Evolutionary conservation across 179 eudicot genomes (phyloP), one percentile per base, ranked within the genome.

Genomic region (Camellia oleifera): DNA sequence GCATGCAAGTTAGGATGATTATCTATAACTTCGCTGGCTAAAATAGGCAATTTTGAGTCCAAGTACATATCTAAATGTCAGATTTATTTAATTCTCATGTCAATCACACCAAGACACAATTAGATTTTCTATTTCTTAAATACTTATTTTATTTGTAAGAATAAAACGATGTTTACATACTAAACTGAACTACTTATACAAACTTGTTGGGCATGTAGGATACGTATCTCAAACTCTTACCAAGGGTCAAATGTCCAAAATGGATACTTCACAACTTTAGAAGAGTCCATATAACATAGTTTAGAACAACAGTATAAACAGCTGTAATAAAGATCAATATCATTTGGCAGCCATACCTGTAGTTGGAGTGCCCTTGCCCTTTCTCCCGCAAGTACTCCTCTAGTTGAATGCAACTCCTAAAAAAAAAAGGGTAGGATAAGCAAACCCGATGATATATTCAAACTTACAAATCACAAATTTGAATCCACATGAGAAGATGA

Each of bases 401-500:
- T 88, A 32, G 98, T 95, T 20, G 97, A 90, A 83, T 93, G 94
- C 81, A 95, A 87, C 85, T 95, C 97, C 98, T 95, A 74, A 7
- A 82, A 66, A 20, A 60, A 73, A 75, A 10, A 10, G 62, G 56
- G 1, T 17, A 74, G 11, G 26, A 62, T 20, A 4, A 23, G 17
- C 20, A 2, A 52, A 52, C 57, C n/a, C 32, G 14, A 20, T 4
- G 76, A 71, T 50, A n/a, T 12, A 32, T 65, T 52, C 26, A 69
- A 60, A 53, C 78, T 15, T 13, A 42, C 26, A 46, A 18, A 11
- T 45, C 15, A 12, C 46, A 45, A 15, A 23, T 12, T 52, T 42
- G 14, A 65, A 32, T 7, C 72, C 4, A 63, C 44, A 46, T 4
- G 44, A 46, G 44, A 26, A 17, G 20, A 65, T n/a, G n/a, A 77